Evolutionary conservation across 352 stramenopile genomes (phyloP), one percentile per base, ranked within the genome.

Genomic region (Halophytophthora batemanensis): DNA sequence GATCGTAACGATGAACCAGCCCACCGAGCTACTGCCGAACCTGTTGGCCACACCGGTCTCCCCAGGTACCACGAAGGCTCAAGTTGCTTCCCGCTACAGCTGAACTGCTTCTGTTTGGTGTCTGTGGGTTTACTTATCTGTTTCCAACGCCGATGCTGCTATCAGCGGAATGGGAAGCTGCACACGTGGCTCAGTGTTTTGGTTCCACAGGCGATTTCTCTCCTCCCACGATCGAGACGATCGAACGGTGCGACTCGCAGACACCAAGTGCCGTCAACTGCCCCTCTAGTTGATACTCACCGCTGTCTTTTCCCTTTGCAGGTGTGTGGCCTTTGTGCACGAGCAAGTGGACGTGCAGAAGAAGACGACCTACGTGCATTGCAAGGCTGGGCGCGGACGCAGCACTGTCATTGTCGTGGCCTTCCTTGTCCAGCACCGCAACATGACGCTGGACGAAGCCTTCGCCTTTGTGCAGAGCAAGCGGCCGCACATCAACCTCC

Each of bases 1-100:
- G 6, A 63, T 90, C 31, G 82, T 93, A 25, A 90, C 82, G 6
- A 90, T 93, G 82, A 93, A 90, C 53, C 64, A 90, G 51, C 63
- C 73, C 22, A 53, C 56, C 1, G 82, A 90, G 48, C 52, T 93
- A 50, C 61, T 85, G 49, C 77, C 77, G 13, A 90, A 88, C 44
- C 59, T 84, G 28, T 56, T 90, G 15, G 56, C 59, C 21, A 87
- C 68, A 2, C 82, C 82, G 21, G 66, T 93, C 4, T 72, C 77
- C 15, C 74, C 78, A 36, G 59, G 80, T 90, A 28, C 18, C 36
- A 34, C 15, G n/a, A 11, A 12, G 21, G 3, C 23, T 35, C 15
- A 6, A 50, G 2, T 17, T 53, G 25, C 25, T 31, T 31, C 25
- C 8, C 4, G 25, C 25, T 25, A 36, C 15, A 17, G 21, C 18